Evolutionary conservation across 371 early-diverging fungal species (phyloP), one percentile per base, ranked within the genome.

Genomic region (Actinomucor elegans): DNA sequence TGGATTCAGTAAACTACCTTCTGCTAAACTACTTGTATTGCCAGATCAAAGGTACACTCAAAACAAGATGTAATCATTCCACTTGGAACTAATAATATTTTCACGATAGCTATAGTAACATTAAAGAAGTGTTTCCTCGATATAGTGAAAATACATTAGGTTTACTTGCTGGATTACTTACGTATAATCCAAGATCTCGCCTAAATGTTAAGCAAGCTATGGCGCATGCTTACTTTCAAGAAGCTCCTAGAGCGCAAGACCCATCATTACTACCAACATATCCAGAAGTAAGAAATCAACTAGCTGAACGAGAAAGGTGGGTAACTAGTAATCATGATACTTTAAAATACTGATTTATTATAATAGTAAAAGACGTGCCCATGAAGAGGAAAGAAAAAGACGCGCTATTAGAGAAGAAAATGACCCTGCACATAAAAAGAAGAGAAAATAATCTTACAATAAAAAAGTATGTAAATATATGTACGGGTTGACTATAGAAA

Each of bases 151-250:
- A 80, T 31, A 88, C 92, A 0, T 59, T 86, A 11, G 71, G 81
- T n/a, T 74, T 97, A 15, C 67, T 98, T 12, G 79, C 85, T 17
- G 82, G 81, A 9, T 62, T 98, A 41, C 76, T 98, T 23, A 85
- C 86, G 0, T 93, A 90, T 49, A 83, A 90, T 54, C 98, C 96
- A 3, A 65, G 64, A 33, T 76, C 83, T 55, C 85, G 98, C 34
- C 59, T 94, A 9, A 75, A 77, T 4, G 89, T 85, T 14, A 75
- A 80, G 34, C 83, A 84, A 47, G 94, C 95, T 11, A 64, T 94
- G 32, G 60, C 75, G 4, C 94, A 94, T 64, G 69, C 86, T 28
- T 94, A 89, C 54, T 92, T 94, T 62, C 64, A 66, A 20, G 92
- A 92, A 57, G 61, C 79, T 6, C 92, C 92, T 6, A 61, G 70